These are phyloP conservation scores for Lactarius indigo DNA, from an alignment of 768 basidiomycete genomes.

Conservation along the genomic window DNA sequence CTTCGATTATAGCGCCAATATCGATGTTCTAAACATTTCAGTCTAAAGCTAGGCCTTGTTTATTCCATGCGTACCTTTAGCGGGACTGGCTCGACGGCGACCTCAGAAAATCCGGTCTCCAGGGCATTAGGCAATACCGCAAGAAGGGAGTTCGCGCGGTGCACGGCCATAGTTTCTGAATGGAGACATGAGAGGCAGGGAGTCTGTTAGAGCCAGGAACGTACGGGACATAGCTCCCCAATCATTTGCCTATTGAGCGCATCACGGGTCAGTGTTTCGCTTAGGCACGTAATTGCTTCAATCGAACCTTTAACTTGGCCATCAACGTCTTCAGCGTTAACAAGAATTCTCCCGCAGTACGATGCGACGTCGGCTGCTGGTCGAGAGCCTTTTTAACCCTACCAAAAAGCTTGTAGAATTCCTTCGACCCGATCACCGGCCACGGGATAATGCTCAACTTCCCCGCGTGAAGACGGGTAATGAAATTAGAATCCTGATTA, in stretches of 20 bases:
- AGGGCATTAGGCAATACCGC: constrained; percentile 45
- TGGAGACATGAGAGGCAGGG: not conserved
- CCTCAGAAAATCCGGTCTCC: constrained; percentile 43
- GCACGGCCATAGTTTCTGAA: constrained; percentile 47
- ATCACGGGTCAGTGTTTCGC: not conserved
- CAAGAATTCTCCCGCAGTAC: constrained; percentile 51
- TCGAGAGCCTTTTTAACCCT: constrained; percentile 47
- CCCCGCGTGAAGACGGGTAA: constrained; percentile 55
- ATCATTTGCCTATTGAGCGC: constrained; percentile 47
- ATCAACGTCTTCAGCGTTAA: constrained; percentile 58
- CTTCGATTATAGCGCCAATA: not conserved
- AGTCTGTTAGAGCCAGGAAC: constrained; percentile 23
- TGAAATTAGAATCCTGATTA: constrained; percentile 61
- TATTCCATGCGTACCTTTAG: constrained; percentile 40
- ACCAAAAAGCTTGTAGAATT: constrained; percentile 55
- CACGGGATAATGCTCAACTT: constrained; percentile 58
- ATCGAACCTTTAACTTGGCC: constrained; percentile 61
- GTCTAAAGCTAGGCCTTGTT: not conserved
- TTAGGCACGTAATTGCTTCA: not conserved
- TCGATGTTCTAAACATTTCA: not conserved
- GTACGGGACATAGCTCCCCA: constrained; percentile 62
- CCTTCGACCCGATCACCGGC: constrained; percentile 61
- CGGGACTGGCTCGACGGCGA: constrained; percentile 43
- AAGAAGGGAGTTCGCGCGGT: constrained; percentile 38
- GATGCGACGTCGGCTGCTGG: constrained; percentile 48